Conservation (phyloP, 441 rosid genomes). For the Populus hybrid region DNA sequence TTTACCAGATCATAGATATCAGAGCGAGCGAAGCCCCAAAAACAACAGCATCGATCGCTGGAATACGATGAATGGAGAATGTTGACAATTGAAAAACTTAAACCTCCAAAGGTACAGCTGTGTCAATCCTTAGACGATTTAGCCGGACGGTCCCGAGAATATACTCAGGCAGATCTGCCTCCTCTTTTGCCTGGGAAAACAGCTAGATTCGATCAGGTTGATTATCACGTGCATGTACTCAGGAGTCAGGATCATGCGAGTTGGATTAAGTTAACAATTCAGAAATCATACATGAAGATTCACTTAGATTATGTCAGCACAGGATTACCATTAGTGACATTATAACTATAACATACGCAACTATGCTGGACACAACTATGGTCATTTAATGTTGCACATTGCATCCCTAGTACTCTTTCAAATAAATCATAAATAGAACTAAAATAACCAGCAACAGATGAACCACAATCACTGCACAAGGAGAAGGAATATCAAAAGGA, state of each 20-base stretch:
- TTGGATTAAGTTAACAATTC: no score
- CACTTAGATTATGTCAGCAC: no score
- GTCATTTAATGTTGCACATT: background rate
- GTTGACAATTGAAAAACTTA: slow-evolving; percentile 13
- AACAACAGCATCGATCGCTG: background rate
- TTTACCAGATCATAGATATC: background rate
- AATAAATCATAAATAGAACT: background rate
- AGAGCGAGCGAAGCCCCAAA: background rate
- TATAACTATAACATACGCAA: background rate
- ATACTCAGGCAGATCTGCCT: slow-evolving; percentile 84
- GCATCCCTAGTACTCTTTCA: background rate
- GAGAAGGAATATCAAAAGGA: background rate
- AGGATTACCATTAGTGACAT: background rate
- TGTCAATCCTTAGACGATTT: slow-evolving; percentile 63
- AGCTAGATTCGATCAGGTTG: slow-evolving; percentile 1
- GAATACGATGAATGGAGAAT: background rate
- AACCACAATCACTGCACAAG: background rate
- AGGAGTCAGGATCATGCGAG: no score
- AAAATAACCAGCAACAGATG: background rate
- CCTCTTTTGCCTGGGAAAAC: slow-evolving; percentile 74
- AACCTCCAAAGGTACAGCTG: slow-evolving; percentile 62
- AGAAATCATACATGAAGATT: no score
- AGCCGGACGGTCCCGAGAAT: slow-evolving; percentile 90
- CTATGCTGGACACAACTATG: background rate
- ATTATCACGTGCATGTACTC: background rate